Evolutionary conservation across 2,329 filamentous ascomycete genomes (phyloP), one percentile per base, ranked within the genome.

Genomic region (Paraphaeosphaeria minitans): DNA sequence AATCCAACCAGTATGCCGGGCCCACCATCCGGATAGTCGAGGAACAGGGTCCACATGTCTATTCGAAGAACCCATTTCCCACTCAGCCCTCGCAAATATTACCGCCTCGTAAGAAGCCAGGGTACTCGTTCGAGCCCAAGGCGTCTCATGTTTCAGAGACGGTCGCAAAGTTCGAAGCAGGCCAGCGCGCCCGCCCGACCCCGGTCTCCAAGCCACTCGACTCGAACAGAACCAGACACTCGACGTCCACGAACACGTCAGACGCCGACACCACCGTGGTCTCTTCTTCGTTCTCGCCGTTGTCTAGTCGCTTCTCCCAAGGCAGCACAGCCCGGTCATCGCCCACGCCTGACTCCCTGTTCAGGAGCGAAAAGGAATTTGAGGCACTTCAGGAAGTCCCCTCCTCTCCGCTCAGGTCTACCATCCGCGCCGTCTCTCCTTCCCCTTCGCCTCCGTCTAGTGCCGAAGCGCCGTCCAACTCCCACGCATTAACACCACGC

Each of bases 11-110:
- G 42, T 66, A 67, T 56, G 64, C 72, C n/a, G 69, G 71, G 46
- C 73, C 77, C 22, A 78, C 75, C 35, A 79, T 78, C 47, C 76
- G 77, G 65, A 71, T 79, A 58, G 75, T 79, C 41, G 68, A 53
- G 16, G 51, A 76, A 54, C 65, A 73, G 50, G 71, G 66, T 19
- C 61, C 71, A 39, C 64, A 74, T 37, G 65, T 73, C 60, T 78
- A 78, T 67, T 69, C 71, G 50, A 79, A 78, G 67, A 73, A 69
- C 54, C 76, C 76, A 55, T 74, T 77, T 59, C 75, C 77, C 47
- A 75, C 69, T 58, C 69, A 76, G 61, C 69, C 76, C 50, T 75
- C 76, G 55, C 77, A 78, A 50, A 69, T 78, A 58, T 67, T 79
- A 57, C 68, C 72, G 50, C 74, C 76, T 68, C 75, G 70, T 65